Evolutionary conservation across 352 stramenopile species (phyloP).

Genomic region (Phytophthora pini): DNA sequence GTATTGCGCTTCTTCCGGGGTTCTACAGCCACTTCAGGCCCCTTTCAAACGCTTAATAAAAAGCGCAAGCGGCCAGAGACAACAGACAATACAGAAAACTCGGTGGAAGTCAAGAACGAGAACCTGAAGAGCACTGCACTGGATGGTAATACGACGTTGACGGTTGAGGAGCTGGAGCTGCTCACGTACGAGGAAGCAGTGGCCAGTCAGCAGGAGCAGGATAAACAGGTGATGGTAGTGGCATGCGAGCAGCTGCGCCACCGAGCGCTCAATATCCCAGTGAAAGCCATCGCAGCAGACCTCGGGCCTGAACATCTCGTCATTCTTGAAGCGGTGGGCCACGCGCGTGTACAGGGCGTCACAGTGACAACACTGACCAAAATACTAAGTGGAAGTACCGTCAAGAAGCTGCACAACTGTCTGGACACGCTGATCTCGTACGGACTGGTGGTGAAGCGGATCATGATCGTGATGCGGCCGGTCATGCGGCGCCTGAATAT

Average conservation of each 20-base stretch:
- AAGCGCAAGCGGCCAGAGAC: slow-evolving; percentile 60
- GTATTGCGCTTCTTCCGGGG: slow-evolving; percentile 64
- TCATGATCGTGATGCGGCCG: slow-evolving; percentile 76
- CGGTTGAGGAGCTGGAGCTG: slow-evolving; percentile 19
- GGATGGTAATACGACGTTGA: slow-evolving; percentile 2
- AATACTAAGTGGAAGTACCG: slow-evolving; percentile 42
- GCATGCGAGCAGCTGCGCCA: slow-evolving; percentile 73
- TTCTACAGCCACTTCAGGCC: not conserved
- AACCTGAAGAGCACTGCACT: slow-evolving; percentile 4
- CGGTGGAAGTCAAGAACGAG: slow-evolving; percentile 32
- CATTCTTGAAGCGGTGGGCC: slow-evolving; percentile 73
- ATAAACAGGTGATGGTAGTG: slow-evolving; percentile 42
- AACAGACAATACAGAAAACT: slow-evolving; percentile 2
- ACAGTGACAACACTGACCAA: slow-evolving; percentile 58
- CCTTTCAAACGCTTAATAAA: slow-evolving; percentile 35
- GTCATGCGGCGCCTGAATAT: slow-evolving; percentile 79
- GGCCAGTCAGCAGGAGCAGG: slow-evolving; percentile 9
- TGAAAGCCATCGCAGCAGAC: slow-evolving; percentile 67
- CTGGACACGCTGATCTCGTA: slow-evolving; percentile 85
- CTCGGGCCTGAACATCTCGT: slow-evolving; percentile 65
- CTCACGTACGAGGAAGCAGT: slow-evolving; percentile 32
- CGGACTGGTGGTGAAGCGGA: slow-evolving; percentile 79
- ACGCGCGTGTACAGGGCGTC: slow-evolving; percentile 52
- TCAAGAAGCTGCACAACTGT: slow-evolving; percentile 81
- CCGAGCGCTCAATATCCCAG: slow-evolving; percentile 72